Percentiles rank a stretch among this genome's conserved stretches.
phyloP scores from a whole-genome alignment of 2,329 filamentous ascomycete genomes.

The Diaporthe sp. region DNA sequence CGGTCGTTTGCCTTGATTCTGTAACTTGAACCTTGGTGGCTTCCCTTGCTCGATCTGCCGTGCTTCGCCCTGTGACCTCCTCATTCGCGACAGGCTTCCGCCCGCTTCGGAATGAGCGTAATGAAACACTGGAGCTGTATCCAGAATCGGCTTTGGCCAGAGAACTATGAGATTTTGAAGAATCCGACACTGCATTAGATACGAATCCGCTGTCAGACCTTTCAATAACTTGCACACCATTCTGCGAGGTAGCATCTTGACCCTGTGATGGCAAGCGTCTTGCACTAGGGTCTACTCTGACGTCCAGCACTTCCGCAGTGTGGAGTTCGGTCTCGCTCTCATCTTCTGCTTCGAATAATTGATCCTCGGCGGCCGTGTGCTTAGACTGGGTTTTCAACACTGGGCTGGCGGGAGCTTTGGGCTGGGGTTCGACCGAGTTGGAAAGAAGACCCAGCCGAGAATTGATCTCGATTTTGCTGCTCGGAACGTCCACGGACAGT shows the following conservation, averaged over 20 bases:
- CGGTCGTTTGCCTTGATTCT: conserved; percentile 12
- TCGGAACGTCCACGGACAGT: conserved; percentile 19
- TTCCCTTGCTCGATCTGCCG: conserved; percentile 29
- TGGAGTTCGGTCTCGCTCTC: conserved; percentile 50
- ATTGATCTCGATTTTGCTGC: background rate
- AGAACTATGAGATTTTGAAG: conserved; percentile 53
- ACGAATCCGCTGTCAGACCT: conserved; percentile 64
- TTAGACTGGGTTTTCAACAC: conserved; percentile 61
- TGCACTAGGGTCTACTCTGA: conserved; percentile 58
- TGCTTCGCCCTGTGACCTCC: conserved; percentile 41
- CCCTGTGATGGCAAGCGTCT: conserved; percentile 51
- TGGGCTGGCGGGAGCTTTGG: conserved; percentile 46
- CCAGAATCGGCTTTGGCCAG: conserved; percentile 72
- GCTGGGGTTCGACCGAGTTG: conserved; percentile 52
- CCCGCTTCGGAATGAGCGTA: conserved; percentile 62
- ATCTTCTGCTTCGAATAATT: conserved; percentile 57
- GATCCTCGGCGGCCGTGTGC: conserved; percentile 60
- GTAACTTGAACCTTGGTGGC: background rate
- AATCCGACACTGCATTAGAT: conserved; percentile 59
- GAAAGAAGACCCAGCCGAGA: conserved; percentile 47
- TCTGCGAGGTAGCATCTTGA: conserved; percentile 40
- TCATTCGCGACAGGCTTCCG: conserved; percentile 47
- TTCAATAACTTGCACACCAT: conserved; percentile 44
- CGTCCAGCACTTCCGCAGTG: conserved; percentile 53
- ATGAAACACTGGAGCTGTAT: conserved; percentile 71